These are phyloP conservation scores for Chaetomium olivaceum DNA, from an alignment of 2,329 filamentous ascomycete species.

Conservation along the genomic window DNA sequence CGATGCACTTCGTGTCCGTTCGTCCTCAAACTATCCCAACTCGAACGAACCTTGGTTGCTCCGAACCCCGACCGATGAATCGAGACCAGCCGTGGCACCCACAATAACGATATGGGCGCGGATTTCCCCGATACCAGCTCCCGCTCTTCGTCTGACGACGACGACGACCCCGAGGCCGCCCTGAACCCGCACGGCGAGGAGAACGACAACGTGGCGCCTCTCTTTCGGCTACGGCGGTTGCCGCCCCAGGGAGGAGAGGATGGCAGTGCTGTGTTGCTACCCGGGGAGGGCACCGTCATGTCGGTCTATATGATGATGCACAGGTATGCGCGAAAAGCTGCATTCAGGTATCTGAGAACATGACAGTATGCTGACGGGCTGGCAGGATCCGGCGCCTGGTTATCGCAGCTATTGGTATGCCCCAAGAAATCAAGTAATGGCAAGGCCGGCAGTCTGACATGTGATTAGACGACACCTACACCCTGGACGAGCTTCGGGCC, in stretches of 20 bases:
- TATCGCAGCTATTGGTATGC: constrained; percentile 33
- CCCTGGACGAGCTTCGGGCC: constrained; percentile 63
- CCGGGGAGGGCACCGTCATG: constrained; percentile 20
- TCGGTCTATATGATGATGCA: constrained; percentile 37
- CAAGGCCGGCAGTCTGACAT: background rate
- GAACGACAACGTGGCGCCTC: constrained; percentile 27
- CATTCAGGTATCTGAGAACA: background rate
- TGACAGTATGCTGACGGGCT: constrained; percentile 13
- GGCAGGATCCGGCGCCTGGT: constrained; percentile 34
- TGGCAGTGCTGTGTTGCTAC: constrained; percentile 9
- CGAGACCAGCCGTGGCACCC: constrained; percentile 10
- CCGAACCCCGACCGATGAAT: constrained; percentile 15
- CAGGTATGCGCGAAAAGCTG: constrained; percentile 25
- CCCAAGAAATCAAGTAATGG: background rate
- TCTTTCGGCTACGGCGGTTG: constrained; percentile 25
- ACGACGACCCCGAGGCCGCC: constrained; percentile 28
- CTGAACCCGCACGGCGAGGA: constrained; percentile 24
- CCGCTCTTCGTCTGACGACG: constrained; percentile 24
- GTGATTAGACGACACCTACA: constrained; percentile 45
- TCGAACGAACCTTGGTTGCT: background rate
- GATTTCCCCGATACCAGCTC: constrained; percentile 18
- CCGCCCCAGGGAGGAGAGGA: constrained; percentile 19
- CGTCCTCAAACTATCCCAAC: background rate
- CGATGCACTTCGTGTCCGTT: background rate
- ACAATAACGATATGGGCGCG: constrained; percentile 21